Base-by-base conservation (phyloP, 2,329 filamentous ascomycete genomes). In the Leptoxyphium fumago region DNA sequence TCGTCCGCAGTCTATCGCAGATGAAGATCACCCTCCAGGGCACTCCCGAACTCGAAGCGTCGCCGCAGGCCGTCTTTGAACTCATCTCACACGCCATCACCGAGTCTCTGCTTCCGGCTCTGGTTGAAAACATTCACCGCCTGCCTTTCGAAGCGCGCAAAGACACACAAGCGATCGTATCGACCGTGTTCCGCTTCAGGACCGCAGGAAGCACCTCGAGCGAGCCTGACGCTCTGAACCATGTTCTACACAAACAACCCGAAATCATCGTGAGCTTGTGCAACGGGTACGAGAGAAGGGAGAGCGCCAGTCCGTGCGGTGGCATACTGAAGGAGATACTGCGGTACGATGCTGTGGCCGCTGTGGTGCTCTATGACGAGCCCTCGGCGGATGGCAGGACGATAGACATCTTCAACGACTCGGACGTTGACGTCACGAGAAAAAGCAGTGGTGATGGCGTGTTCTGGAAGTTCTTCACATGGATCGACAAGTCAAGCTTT, bases 401-500 rank as follows among this genome's bases (percentile, higher is more conserved):
- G n/a, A 78, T 86, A 50, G 83, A 86, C 38, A 71, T 94, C 34
- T 61, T 56, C 52, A 55, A 52, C 48, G 58, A 60, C 45, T 78
- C 74, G 42, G 80, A 77, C 17, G 84, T 95, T 49, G 83, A 91
- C 55, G 77, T 82, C 40, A 81, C 85, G 47, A 67, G 78, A 36
- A 78, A 75, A 29, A 83, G 91, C 55, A 82, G 75, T 40, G 88
- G 88, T 10, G 74, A 78, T 39, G 89, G 89, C 2, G 78, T 95
- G 2, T 95, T 98, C 62, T 98, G 91, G 91, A 81, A 77, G 40
- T 96, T 96, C 66, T 96, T 98, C 59, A 78, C 83, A 48, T 98
- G 89, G 86, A 94, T 98, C 56, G 88, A 96, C 66, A 86, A 86
- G 65, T 86, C 87, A 54, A 88, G 84, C 28, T 98, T 98, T 58